Evolutionary conservation across 805 yeast species (phyloP).

Genomic region (Saturnispora besseyi): DNA sequence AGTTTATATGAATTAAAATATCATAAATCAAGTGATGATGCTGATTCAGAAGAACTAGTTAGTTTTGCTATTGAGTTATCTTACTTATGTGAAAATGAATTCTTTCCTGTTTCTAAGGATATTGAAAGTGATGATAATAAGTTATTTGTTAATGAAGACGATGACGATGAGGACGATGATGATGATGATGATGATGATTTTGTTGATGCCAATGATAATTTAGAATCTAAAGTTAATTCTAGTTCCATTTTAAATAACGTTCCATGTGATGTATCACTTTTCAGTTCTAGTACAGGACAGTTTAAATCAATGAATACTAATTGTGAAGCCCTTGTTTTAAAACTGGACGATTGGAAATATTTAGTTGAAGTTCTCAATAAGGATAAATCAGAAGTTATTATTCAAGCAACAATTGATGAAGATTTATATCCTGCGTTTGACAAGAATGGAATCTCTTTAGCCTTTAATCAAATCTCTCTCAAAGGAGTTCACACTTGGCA

Average conservation of each 20-base stretch:
- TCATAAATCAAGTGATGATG: constrained; percentile 40
- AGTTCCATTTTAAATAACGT: constrained; percentile 18
- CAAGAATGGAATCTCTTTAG: not conserved
- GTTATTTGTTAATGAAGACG: constrained; percentile 18
- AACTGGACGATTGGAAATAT: constrained; percentile 42
- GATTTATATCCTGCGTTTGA: constrained; percentile 28
- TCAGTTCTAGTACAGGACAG: constrained; percentile 40
- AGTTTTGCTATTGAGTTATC: constrained; percentile 44
- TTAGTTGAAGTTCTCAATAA: constrained; percentile 35
- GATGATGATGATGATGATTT: constrained; percentile 25
- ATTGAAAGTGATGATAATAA: constrained; percentile 27
- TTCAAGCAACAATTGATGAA: constrained; percentile 37
- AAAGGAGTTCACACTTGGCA: constrained; percentile 44
- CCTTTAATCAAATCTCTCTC: constrained; percentile 32
- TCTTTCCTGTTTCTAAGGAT: constrained; percentile 11
- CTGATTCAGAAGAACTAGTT: constrained; percentile 38
- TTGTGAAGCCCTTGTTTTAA: constrained; percentile 33
- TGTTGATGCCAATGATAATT: constrained; percentile 25
- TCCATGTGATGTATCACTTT: constrained; percentile 39
- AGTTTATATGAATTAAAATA: constrained; percentile 76
- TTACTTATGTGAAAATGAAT: constrained; percentile 23
- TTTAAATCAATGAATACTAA: constrained; percentile 37
- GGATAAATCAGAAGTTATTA: constrained; percentile 14
- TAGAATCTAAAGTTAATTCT: constrained; percentile 3
- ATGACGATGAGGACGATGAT: constrained; percentile 6